Evolutionary conservation across 331 rosid genomes (phyloP), one percentile per base, ranked within the genome.

Genomic region (Saraca asoca): DNA sequence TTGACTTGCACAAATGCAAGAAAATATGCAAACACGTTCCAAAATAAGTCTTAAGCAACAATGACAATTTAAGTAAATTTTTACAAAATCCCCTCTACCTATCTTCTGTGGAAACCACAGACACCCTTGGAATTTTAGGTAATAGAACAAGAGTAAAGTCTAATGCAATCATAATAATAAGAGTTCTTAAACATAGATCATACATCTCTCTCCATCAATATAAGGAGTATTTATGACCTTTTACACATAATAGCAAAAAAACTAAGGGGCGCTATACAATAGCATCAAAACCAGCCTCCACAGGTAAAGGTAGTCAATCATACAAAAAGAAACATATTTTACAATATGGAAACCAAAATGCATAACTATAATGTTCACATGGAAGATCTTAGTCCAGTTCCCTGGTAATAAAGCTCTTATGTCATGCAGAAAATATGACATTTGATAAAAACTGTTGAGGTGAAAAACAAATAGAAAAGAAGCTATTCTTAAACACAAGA

Each of bases 231-330:
- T 16, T 7, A 18, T 51, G 15, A 43, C n/a, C 12, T 55, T 60
- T 65, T 69, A 24, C 20, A 33, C 19, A 14, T 13, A 16, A 55
- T 6, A 7, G 51, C 35, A 39, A 64, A 48, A 57, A 58, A 68
- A 37, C 61, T 14, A 19, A 2, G 31, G 11, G 16, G 64, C 48
- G 51, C 31, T 46, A 29, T 35, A 64, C 49, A 52, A 45, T 42
- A 49, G 57, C 24, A 62, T 19, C 56, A 37, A n/a, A 51, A 56
- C 68, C 7, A 33, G 31, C 73, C 43, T 35, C 53, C 61, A 7
- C 5, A 51, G 50, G 35, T 5, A 48, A n/a, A 44, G 13, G 15
- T 43, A 12, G 41, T 64, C 29, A 13, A 57, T 63, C 58, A 56
- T 46, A 49, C 48, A 65, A 29, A 57, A 33, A 2, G 6, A 46